Evolutionary conservation across 345 rosid species (phyloP).

Genomic region (Bruguiera parviflora): DNA sequence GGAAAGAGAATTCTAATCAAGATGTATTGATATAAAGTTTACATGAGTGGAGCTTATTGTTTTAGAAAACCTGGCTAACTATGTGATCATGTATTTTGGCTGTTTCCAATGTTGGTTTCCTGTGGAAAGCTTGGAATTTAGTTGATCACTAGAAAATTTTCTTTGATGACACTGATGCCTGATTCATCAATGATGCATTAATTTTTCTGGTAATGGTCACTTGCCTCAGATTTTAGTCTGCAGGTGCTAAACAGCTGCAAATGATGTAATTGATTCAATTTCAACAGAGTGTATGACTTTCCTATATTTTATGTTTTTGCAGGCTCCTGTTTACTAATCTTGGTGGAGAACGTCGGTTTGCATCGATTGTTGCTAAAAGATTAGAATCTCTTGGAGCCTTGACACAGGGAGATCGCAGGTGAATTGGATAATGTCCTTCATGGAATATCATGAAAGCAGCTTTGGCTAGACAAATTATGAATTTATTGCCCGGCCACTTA

Average conservation of each 20-base stretch:
- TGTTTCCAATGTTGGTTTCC: neutral
- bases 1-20: neutral
- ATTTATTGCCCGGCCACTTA: neutral
- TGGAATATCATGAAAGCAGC: neutral
- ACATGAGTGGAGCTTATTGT: neutral
- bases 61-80: neutral
- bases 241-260: neutral
- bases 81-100: neutral
- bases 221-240: too few relatives aligned
- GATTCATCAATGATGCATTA: neutral
- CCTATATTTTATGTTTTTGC: slow-evolving; percentile 14
- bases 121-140: slow-evolving; percentile 6
- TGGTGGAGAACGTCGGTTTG: slow-evolving; percentile 99
- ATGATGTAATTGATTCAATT: neutral
- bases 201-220: too few relatives aligned
- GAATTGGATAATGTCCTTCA: slow-evolving; percentile 21
- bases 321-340: slow-evolving; percentile 89
- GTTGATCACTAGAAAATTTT: slow-evolving; percentile 2
- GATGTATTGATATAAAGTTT: neutral
- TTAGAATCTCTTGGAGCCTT: slow-evolving; percentile 95
- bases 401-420: slow-evolving; percentile 99
- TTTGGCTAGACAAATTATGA: neutral
- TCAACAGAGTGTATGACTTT: neutral
- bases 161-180: neutral
- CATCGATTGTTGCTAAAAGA: slow-evolving; percentile 98